Evolutionary conservation across 2,329 filamentous ascomycete genomes (phyloP).

Genomic region (Teratosphaeria epicoccoides): DNA sequence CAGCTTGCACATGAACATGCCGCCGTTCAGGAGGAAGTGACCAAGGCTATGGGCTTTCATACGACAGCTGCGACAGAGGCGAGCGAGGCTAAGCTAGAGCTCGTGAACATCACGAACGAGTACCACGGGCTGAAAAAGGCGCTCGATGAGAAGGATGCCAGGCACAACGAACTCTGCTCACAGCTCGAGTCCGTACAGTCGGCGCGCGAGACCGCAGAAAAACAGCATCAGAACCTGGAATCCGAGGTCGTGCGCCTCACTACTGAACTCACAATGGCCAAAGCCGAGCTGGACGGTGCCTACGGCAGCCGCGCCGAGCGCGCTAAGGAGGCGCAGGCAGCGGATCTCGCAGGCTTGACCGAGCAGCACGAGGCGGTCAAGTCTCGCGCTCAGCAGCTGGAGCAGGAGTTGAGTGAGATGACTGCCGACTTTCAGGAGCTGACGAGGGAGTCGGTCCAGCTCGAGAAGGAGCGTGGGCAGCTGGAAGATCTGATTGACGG

Average conservation of each 20-base stretch:
- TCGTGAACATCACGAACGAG: slow-evolving; percentile 34
- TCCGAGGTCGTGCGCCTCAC: slow-evolving; percentile 54
- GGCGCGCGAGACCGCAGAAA: slow-evolving; percentile 15
- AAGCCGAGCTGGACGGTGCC: slow-evolving; percentile 85
- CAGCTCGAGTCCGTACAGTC: slow-evolving; percentile 10
- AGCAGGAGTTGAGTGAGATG: slow-evolving; percentile 56
- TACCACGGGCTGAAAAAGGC: slow-evolving; percentile 20
- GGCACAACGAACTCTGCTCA: slow-evolving; percentile 11
- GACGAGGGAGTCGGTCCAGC: slow-evolving; percentile 58
- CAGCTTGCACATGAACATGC: slow-evolving; percentile 13
- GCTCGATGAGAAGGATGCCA: slow-evolving; percentile 27
- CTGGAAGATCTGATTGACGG: slow-evolving; percentile 54
- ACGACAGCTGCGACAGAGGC: slow-evolving; percentile 20
- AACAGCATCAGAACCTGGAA: slow-evolving; percentile 37
- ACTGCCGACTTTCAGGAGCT: slow-evolving; percentile 60
- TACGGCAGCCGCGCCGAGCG: slow-evolving; percentile 68
- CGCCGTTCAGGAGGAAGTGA: slow-evolving; percentile 20
- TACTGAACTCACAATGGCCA: slow-evolving; percentile 78
- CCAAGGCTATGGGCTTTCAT: slow-evolving; percentile 18
- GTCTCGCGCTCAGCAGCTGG: slow-evolving; percentile 36
- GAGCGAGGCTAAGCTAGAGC: slow-evolving; percentile 23
- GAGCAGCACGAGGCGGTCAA: slow-evolving; percentile 9
- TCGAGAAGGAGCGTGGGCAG: slow-evolving; percentile 58
- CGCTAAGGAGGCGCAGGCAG: slow-evolving; percentile 55
- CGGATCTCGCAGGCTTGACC: slow-evolving; percentile 37